Evolutionary conservation across 2,329 filamentous ascomycete species (phyloP), one percentile per base, ranked within the genome.

Genomic region (Ampelomyces quisqualis): DNA sequence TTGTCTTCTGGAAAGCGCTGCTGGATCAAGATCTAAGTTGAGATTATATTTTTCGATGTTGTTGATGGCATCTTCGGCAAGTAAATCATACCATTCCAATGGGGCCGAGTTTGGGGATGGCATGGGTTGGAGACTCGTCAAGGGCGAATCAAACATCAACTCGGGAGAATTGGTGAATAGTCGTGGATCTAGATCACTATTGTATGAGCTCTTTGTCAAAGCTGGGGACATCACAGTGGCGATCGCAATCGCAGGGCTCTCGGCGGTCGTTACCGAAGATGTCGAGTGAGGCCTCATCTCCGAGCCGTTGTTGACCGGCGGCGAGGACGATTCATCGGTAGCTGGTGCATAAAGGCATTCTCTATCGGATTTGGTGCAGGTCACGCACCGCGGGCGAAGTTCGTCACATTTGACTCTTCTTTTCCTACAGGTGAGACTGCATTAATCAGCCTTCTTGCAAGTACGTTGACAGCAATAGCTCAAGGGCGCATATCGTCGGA

Each of bases 321-420:
- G 18, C 14, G 32, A n/a, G n/a, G n/a, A 38, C 14, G 37, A 14
- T 29, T 38, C 17, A 22, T 58, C 50, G 22, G 34, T 49, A n/a
- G 37, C 18, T 3, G 50, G 41, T 18, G 49, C 62, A 54, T 73
- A 74, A 10, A 67, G 50, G 49, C 73, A 76, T 40, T 67, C 64
- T 45, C 72, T 67, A 31, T 66, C 61, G 27, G 67, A 69, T 49
- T 73, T 75, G 11, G 62, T 53, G 55, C 73, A 76, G 49, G 69
- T 70, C 24, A 67, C 66, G 48, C 73, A 75, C 21, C 64, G 55
- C 10, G 71, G 73, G 46, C 68, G 71, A 23, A 61, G 62, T 58
- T 77, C 74, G 47, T 76, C 74, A 53, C 75, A 77, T 60, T 77
- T 78, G 54, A 76, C 73, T 45, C 76, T 70, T 40, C 75, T 62